These are phyloP conservation scores for Pelargonium exstipulatum DNA, from an alignment of 441 rosid species.

Conservation along the genomic window DNA sequence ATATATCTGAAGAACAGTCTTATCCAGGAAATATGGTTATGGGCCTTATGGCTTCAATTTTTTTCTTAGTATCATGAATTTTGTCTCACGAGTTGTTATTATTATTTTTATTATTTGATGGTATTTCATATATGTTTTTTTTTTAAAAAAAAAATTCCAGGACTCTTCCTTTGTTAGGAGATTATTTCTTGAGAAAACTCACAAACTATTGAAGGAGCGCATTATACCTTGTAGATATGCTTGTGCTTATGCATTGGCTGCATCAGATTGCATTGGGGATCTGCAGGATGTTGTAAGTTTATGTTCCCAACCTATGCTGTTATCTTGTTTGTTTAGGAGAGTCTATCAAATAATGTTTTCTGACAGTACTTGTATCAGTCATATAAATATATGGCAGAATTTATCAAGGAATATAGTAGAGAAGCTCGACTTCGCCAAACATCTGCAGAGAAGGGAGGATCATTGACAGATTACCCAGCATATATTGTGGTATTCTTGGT, in stretches of 20 bases:
- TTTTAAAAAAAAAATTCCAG: slow-evolving; percentile 35
- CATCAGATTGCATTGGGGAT: slow-evolving; percentile 46
- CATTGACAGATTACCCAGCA: slow-evolving; percentile 59
- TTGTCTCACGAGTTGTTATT: slow-evolving; percentile 4
- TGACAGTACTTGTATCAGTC: slow-evolving; percentile 41
- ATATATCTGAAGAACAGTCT: background rate
- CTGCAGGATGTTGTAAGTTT: slow-evolving; percentile 60
- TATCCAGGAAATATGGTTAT: background rate
- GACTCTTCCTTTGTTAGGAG: slow-evolving; percentile 52
- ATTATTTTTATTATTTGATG: slow-evolving; percentile 1
- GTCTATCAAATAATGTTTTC: slow-evolving; percentile 24
- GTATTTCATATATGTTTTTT: background rate
- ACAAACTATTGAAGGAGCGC: slow-evolving; percentile 55
- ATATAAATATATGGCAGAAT: slow-evolving; percentile 59
- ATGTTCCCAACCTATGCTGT: slow-evolving; percentile 17
- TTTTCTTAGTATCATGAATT: slow-evolving; percentile 3
- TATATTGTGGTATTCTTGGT: slow-evolving; percentile 71
- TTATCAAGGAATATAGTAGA: slow-evolving; percentile 49
- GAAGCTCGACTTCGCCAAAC: slow-evolving; percentile 44
- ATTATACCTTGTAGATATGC: slow-evolving; percentile 77
- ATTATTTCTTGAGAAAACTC: slow-evolving; percentile 55
- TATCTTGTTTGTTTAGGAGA: slow-evolving; percentile 8
- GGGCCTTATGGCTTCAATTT: background rate
- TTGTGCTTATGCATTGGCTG: slow-evolving; percentile 70
- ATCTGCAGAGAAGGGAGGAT: slow-evolving; percentile 39